phyloP scores from a whole-genome alignment of 192 early-diverging fungal species.

The Backusella morwellensis region DNA sequence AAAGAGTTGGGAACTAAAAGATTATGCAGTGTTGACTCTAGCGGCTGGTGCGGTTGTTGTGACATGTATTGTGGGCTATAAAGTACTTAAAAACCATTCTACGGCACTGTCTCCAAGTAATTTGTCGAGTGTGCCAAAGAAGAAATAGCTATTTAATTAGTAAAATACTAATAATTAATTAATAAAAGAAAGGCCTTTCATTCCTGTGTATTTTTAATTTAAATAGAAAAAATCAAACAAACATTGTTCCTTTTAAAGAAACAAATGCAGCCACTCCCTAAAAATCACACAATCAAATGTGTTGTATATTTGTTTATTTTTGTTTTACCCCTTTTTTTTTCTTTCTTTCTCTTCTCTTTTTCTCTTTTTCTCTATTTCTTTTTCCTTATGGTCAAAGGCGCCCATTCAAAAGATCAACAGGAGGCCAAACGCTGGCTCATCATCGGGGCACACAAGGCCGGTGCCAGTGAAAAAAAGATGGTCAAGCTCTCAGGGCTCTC shows the following conservation, averaged over 20 bases:
- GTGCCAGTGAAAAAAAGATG: conserved; percentile 25
- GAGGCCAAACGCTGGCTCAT: conserved; percentile 36
- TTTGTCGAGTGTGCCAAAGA: conserved; percentile 14
- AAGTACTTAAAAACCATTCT: conserved; percentile 33
- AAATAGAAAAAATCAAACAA: not conserved
- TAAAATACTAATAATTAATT: conserved; percentile 10
- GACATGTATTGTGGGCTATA: conserved; percentile 32
- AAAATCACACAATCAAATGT: not conserved
- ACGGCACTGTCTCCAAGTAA: not conserved
- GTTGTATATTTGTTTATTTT: not conserved
- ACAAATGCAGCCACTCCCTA: not conserved
- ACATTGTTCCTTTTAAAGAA: not conserved
- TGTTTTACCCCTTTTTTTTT: not conserved
- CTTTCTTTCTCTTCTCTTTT: not conserved
- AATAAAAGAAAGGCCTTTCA: not conserved
- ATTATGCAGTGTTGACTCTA: conserved; percentile 28
- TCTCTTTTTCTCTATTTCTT: not conserved
- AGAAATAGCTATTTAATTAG: conserved; percentile 11
- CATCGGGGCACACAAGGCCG: conserved; percentile 34
- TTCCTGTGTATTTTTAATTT: not conserved
- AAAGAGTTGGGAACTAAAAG: conserved; percentile 22
- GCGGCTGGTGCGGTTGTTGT: conserved; percentile 30
- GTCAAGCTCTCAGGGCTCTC: conserved; percentile 27
- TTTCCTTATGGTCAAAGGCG: not conserved
- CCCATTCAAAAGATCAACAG: not conserved